Evolutionary conservation across 352 stramenopile genomes (phyloP), one percentile per base, ranked within the genome.

Genomic region (Phytophthora cactorum): DNA sequence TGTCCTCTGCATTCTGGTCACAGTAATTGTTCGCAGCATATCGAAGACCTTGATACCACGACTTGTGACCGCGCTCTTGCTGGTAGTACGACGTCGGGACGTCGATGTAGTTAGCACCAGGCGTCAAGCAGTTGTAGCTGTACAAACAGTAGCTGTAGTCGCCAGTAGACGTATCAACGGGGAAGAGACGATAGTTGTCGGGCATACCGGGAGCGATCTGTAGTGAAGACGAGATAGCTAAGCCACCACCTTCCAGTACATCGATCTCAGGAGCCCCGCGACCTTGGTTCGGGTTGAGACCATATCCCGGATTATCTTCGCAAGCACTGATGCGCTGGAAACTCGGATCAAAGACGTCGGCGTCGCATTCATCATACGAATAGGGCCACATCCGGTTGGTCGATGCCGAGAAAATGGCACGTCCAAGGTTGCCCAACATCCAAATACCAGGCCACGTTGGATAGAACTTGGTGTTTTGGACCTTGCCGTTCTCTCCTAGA

Each of bases 311-410:
- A 56, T 86, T 81, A 12, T 67, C 45, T 68, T 97, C 92, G 65
- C 95, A 98, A 2, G 86, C 95, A 11, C 70, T 83, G 32, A 84
- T 84, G 2, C 72, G 66, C 60, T 88, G 77, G 52, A 78, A 79
- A 12, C n/a, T 66, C 4, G 74, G 70, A 0, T 72, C 55, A 29
- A 82, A 82, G 1, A 77, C 45, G 15, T 77, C 64, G 0, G 66
- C 45, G 63, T 98, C 69, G 56, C 95, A 98, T n/a, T 72, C 75
- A 60, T 98, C 73, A 72, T 97, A 98, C 52, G 82, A 97, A 84
- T 91, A 98, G 1, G 96, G 96, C 95, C 95, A 98, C 58, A 98
- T 89, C 63, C 93, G 92, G 68, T 95, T 95, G 9, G 90, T 97
- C 0, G 82, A 95, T 0, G 75, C 82, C 14, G 95, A 93, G 68